Conservation (phyloP, 2,329 filamentous ascomycete genomes). For the Pestalotiopsis sp. region DNA sequence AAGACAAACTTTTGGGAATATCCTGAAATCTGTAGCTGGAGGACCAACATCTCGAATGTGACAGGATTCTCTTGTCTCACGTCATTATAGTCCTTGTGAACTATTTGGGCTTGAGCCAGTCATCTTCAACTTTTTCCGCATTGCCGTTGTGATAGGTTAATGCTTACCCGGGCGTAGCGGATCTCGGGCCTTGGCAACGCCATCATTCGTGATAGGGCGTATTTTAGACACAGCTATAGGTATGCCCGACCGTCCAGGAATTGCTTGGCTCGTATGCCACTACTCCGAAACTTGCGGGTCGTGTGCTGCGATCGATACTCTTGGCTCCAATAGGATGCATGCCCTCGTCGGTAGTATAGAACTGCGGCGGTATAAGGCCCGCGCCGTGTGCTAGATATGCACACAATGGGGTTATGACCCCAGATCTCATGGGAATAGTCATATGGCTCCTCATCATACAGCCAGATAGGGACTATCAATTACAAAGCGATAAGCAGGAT, state of each 20-base stretch:
- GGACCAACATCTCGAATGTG: no score
- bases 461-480: no score
- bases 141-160: background rate
- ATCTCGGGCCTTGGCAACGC: background rate
- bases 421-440: no score
- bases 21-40: no score
- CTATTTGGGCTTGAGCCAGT: background rate
- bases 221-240: background rate
- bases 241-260: background rate
- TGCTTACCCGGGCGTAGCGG: background rate
- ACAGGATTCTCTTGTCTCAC: no score
- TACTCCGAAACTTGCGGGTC: background rate
- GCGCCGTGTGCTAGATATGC: background rate
- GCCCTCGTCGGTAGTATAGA: background rate
- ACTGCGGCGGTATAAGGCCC: background rate
- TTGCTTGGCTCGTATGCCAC: background rate
- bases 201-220: background rate
- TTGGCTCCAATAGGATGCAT: background rate
- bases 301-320: background rate
- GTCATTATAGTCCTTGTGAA: no score
- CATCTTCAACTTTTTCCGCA: background rate
- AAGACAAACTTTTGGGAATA: no score
- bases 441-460: no score
- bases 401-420: no score
- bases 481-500: no score